These are phyloP conservation scores for Sporobolomyces phaffii DNA, from an alignment of 768 basidiomycete species.

Conservation along the genomic window DNA sequence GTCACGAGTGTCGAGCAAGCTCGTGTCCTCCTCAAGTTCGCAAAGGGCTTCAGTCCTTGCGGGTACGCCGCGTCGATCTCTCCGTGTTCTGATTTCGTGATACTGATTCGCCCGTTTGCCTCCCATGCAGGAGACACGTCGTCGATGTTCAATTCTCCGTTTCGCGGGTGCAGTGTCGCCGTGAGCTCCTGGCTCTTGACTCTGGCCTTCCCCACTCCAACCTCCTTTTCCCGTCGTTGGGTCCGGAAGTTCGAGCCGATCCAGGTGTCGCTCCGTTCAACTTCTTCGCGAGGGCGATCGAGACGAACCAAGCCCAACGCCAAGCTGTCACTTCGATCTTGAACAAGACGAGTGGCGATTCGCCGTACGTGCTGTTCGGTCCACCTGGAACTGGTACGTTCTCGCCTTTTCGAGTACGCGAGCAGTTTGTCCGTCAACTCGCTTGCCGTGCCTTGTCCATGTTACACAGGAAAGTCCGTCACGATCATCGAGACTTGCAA, in stretches of 20 bases:
- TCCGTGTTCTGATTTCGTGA: not conserved
- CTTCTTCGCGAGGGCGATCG: constrained; percentile 1
- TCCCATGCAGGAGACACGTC: not conserved
- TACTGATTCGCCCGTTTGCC: not conserved
- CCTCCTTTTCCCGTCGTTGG: constrained; percentile 7
- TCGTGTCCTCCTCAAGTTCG: constrained; percentile 2
- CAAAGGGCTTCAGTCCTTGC: constrained; percentile 2
- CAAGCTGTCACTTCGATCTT: constrained; percentile 41
- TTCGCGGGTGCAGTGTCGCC: constrained; percentile 4
- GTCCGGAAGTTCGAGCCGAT: not conserved
- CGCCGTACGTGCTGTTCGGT: constrained; percentile 45
- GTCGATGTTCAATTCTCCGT: constrained; percentile 19
- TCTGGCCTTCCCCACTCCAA: not conserved
- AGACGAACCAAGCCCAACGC: constrained; percentile 43
- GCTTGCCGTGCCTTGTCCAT: not conserved
- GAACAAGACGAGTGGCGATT: not conserved
- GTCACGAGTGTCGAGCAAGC: not conserved
- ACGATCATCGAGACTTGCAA: constrained; percentile 41
- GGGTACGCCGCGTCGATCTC: not conserved
- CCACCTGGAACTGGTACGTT: constrained; percentile 44
- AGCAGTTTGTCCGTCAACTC: too few species aligned
- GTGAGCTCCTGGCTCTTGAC: not conserved
- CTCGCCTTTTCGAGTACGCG: too few species aligned
- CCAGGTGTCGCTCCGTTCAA: too few species aligned
- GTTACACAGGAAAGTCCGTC: constrained; percentile 30